Evolutionary conservation across 2,329 filamentous ascomycete genomes (phyloP).

Genomic region (Hypomyces rosellus): DNA sequence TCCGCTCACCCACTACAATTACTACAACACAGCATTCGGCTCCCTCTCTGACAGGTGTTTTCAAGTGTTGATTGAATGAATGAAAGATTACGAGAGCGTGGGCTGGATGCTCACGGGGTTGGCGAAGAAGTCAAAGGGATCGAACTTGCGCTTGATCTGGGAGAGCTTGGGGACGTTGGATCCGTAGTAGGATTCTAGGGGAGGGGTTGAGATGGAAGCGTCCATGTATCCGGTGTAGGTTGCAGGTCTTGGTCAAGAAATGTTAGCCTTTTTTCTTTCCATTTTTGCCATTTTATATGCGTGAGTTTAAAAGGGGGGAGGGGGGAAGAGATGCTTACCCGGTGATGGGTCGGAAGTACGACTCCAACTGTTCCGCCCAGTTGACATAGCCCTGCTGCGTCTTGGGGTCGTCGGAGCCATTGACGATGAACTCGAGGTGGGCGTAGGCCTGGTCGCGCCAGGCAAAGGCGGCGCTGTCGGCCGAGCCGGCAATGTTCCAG

Average conservation of each 20-base stretch:
- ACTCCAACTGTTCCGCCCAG: constrained; percentile 8
- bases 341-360: constrained; percentile 6
- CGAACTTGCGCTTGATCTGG: constrained; percentile 12
- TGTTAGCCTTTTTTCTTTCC: not conserved
- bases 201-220: constrained; percentile 10
- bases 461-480: constrained; percentile 10
- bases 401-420: constrained; percentile 9
- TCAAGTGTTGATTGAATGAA: too few species aligned
- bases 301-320: too few species aligned
- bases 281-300: too few species aligned
- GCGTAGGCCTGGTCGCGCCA: constrained; percentile 13
- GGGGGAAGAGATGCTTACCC: not conserved
- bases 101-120: constrained; percentile 9
- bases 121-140: constrained; percentile 10
- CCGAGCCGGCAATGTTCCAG: constrained; percentile 3
- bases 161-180: constrained; percentile 8
- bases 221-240: constrained; percentile 15
- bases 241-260: constrained; percentile 3
- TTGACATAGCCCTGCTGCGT: constrained; percentile 3
- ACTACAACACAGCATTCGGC: too few species aligned
- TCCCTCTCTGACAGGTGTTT: too few species aligned
- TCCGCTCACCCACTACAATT: too few species aligned
- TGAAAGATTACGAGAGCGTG: not conserved
- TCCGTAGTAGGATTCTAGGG: constrained; percentile 12
- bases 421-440: constrained; percentile 13